A percentile compares a stretch with the other conserved stretches of the same genome.
Conservation (phyloP, 208 protist species). For the Crithidia mellificae region DNA sequence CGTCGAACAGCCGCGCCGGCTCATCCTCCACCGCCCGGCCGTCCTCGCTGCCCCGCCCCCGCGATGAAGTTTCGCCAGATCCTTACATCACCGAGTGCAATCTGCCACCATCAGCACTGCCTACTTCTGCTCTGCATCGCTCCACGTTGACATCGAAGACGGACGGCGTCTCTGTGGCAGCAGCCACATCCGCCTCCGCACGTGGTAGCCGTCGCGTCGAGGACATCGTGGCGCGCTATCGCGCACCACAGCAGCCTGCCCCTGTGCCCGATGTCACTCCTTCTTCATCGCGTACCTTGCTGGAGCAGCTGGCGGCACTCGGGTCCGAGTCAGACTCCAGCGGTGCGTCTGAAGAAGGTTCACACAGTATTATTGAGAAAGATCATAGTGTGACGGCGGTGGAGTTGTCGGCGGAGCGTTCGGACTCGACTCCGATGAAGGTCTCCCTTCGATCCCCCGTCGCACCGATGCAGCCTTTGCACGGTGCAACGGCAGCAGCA, state of each 20-base stretch:
- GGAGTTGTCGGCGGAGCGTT: background rate
- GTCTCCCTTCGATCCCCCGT: too few species aligned
- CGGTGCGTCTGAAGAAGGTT: background rate
- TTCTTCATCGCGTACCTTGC: constrained; percentile 4
- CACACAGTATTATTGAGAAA: background rate
- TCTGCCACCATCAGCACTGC: background rate
- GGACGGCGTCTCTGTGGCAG: too few species aligned
- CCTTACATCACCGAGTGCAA: background rate
- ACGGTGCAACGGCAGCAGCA: too few species aligned
- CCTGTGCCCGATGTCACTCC: background rate
- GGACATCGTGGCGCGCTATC: constrained; percentile 9
- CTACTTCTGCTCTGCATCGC: background rate
- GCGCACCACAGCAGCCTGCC: background rate
- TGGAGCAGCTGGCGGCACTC: constrained; percentile 29
- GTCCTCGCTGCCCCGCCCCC: constrained; percentile 14
- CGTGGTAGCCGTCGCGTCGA: background rate
- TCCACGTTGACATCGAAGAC: too few species aligned
- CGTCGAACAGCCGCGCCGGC: constrained; percentile 11
- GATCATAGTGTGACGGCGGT: background rate
- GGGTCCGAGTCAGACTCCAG: constrained; percentile 21
- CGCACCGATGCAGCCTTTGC: background rate
- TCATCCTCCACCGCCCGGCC: constrained; percentile 24
- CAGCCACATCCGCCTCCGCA: background rate
- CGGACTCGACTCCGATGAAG: background rate
- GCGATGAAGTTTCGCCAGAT: background rate